phyloP scores from a whole-genome alignment of 495 filamentous ascomycete genomes.

The Usnea hakonensis region DNA sequence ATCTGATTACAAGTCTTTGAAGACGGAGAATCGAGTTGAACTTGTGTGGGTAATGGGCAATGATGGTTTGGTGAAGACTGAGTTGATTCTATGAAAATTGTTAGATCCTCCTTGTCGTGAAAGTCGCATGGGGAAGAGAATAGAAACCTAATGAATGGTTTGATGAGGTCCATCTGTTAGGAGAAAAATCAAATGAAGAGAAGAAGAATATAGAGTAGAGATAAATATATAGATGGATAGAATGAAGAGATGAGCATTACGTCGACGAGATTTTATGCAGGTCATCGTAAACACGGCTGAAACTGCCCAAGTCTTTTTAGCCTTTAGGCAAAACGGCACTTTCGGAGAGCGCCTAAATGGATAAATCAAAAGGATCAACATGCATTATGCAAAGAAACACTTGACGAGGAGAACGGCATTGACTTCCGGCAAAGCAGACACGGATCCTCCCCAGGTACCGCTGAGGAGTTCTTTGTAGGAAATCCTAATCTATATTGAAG shows the following conservation, averaged over 20 bases:
- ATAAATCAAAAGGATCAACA: background rate
- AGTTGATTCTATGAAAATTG: constrained; percentile 8
- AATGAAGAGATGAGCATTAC: background rate
- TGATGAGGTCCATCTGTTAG: constrained; percentile 10
- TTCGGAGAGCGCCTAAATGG: background rate
- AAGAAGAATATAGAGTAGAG: background rate
- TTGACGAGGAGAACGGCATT: background rate
- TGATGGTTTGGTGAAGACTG: constrained; percentile 2
- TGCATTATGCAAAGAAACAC: background rate
- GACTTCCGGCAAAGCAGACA: background rate
- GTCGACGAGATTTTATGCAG: background rate
- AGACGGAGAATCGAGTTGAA: background rate
- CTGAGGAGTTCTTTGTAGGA: no score
- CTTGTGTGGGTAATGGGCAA: background rate
- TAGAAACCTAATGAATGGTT: constrained; percentile 7
- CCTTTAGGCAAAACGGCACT: background rate
- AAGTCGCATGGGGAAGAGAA: background rate
- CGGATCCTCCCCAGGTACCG: no score
- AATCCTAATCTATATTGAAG: no score
- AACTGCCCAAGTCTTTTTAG: background rate
- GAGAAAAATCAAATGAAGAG: background rate
- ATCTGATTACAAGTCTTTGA: constrained; percentile 14
- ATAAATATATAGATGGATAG: no score
- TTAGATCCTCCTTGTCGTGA: background rate
- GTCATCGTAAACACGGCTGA: background rate